Base-by-base conservation (phyloP, 345 rosid species). In the Lumnitzera littorea region DNA sequence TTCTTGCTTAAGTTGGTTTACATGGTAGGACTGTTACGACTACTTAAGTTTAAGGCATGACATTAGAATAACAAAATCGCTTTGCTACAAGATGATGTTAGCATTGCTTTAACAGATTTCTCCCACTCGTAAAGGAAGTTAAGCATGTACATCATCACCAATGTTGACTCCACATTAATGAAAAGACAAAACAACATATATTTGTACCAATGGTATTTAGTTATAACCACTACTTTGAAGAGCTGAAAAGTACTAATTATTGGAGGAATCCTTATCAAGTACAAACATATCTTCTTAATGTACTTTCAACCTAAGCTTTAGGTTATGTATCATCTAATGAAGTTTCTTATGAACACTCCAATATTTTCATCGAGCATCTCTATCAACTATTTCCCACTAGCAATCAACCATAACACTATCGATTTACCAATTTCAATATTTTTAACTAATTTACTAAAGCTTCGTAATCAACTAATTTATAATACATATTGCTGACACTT, bases 321-420 rank as follows among this genome's bases (percentile, higher is more conserved):
- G 31, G 4, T 27, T 27, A 24, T 60, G 83, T 66, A 84, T 95
- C 69, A 88, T 90, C 71, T 79, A 86, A 68, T 88, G 88, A 24
- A 94, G 95, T 75, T 74, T 78, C 81, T 66, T 79, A 79, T 94
- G 88, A 59, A 95, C 99, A 55, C 67, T 82, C 97, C 97, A 94
- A 73, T 94, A 90, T 9, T 68, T 68, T 73, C 79, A 89, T 2
- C 96, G 97, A 29, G 82, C 73, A 62, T 82, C 81, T 29, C 79
- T 74, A 82, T 94, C 99, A 1, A 90, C 96, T 60, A 94, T 80
- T 51, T 97, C 99, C 99, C 97, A 94, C 99, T 97, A 94, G 74
- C 96, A 90, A 53, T 90, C 92, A 53, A 88, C 76, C 95, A 84
- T 86, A 69, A 90, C 79, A 49, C 97, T 97, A 75, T 90, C 99